Conservation (phyloP, 2,329 filamentous ascomycete species). For the Colletotrichum somersetense region DNA sequence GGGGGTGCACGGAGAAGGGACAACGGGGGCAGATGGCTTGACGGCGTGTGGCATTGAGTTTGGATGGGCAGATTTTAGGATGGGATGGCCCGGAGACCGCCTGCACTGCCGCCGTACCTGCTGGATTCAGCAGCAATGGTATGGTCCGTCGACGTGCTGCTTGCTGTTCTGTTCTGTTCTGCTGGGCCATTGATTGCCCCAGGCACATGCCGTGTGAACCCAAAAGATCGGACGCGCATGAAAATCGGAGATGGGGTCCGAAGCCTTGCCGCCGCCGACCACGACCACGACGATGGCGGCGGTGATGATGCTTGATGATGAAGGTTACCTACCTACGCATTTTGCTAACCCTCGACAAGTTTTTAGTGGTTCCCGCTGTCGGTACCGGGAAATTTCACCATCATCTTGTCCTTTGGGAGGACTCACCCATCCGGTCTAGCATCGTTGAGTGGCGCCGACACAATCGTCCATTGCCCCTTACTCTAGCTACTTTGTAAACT, state of each 20-base stretch:
- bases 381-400: slow-evolving; percentile 12
- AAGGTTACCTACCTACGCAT: neutral
- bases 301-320: neutral
- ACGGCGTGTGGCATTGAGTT: slow-evolving; percentile 26
- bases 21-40: slow-evolving; percentile 19
- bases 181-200: slow-evolving; percentile 14
- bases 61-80: slow-evolving; percentile 15
- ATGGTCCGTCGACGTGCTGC: slow-evolving; percentile 10
- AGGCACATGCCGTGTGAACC: neutral
- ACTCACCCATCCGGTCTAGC: slow-evolving; percentile 25
- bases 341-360: neutral
- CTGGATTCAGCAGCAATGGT: neutral
- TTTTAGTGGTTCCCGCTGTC: neutral
- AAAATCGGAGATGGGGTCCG: slow-evolving; percentile 18
- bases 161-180: slow-evolving; percentile 24
- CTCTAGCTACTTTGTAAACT: neutral
- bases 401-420: slow-evolving; percentile 24
- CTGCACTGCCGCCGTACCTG: neutral
- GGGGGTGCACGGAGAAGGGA: slow-evolving; percentile 25
- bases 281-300: neutral
- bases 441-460: slow-evolving; percentile 20
- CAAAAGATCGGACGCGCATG: slow-evolving; percentile 12
- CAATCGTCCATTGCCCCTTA: slow-evolving; percentile 28
- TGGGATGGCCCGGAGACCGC: slow-evolving; percentile 38
- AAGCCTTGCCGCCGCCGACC: slow-evolving; percentile 17